phyloP scores from a whole-genome alignment of 768 basidiomycete species.

The Amanita thiersii region DNA sequence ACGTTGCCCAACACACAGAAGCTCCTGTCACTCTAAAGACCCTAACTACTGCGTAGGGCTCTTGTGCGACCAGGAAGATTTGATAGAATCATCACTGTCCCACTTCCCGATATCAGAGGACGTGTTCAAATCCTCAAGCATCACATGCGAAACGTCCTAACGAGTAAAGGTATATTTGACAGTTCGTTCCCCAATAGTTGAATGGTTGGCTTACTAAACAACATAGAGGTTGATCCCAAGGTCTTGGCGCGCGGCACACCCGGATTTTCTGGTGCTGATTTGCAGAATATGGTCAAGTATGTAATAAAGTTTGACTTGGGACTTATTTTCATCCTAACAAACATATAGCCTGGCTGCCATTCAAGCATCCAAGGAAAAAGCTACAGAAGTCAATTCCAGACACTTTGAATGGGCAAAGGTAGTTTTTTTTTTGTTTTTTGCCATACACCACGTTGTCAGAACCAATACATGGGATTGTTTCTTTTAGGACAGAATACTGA shows the following conservation, averaged over 20 bases:
- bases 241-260: conserved; percentile 90
- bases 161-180: conserved; percentile 39
- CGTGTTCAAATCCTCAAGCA: conserved; percentile 90
- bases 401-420: conserved; percentile 99
- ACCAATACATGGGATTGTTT: not conserved
- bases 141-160: conserved; percentile 77
- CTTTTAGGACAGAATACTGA: conserved; percentile 78
- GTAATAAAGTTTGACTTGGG: conserved; percentile 17
- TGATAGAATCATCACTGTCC: conserved; percentile 87
- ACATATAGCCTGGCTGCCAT: conserved; percentile 76
- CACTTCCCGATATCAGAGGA: conserved; percentile 90
- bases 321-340: conserved; percentile 3
- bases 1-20: conserved; percentile 17
- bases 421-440: not conserved
- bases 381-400: conserved; percentile 57
- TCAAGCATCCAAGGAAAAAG: conserved; percentile 83
- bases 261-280: conserved; percentile 94
- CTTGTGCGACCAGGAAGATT: conserved; percentile 95
- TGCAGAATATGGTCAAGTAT: conserved; percentile 96
- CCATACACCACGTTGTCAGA: conserved; percentile 1
- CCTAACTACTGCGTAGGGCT: conserved; percentile 42
- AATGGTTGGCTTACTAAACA: conserved; percentile 11
- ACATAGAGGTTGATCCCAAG: conserved; percentile 71
- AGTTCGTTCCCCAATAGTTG: conserved; percentile 5
- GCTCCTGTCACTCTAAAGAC: conserved; percentile 8